phyloP scores from a whole-genome alignment of 768 basidiomycete species.

The Leccinum longicurvipes region DNA sequence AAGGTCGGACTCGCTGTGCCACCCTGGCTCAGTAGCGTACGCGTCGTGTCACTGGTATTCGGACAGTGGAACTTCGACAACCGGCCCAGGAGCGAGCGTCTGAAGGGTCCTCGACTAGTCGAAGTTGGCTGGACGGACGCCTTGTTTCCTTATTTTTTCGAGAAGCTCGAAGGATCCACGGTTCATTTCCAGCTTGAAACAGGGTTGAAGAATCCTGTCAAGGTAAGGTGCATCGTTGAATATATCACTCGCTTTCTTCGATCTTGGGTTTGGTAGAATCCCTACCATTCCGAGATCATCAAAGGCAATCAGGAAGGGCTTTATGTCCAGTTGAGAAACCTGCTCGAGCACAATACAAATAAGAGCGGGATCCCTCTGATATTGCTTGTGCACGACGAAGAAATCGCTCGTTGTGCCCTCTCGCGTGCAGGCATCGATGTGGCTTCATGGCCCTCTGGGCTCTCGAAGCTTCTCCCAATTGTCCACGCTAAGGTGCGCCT shows the following conservation, averaged over 20 bases:
- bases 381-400: conserved; percentile 45
- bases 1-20: conserved; percentile 32
- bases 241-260: not conserved
- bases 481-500: conserved; percentile 6
- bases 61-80: conserved; percentile 35
- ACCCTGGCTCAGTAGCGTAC: conserved; percentile 31
- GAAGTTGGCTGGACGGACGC: conserved; percentile 45
- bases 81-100: conserved; percentile 28
- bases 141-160: conserved; percentile 25
- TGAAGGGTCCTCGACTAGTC: conserved; percentile 32
- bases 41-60: conserved; percentile 37
- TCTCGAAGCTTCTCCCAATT: conserved; percentile 23
- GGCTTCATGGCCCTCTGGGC: conserved; percentile 39
- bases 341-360: conserved; percentile 20
- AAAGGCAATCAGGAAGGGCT: conserved; percentile 11
- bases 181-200: conserved; percentile 20
- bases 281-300: conserved; percentile 18
- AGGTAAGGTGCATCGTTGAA: conserved; percentile 8
- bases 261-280: conserved; percentile 5
- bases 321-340: conserved; percentile 12
- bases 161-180: conserved; percentile 8
- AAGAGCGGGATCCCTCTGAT: conserved; percentile 35
- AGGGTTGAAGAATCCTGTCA: conserved; percentile 14
- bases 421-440: conserved; percentile 40
- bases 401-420: conserved; percentile 39